phyloP scores from a whole-genome alignment of 1,284 basidiomycete genomes.

The Pseudomicrostroma phylloplanum region DNA sequence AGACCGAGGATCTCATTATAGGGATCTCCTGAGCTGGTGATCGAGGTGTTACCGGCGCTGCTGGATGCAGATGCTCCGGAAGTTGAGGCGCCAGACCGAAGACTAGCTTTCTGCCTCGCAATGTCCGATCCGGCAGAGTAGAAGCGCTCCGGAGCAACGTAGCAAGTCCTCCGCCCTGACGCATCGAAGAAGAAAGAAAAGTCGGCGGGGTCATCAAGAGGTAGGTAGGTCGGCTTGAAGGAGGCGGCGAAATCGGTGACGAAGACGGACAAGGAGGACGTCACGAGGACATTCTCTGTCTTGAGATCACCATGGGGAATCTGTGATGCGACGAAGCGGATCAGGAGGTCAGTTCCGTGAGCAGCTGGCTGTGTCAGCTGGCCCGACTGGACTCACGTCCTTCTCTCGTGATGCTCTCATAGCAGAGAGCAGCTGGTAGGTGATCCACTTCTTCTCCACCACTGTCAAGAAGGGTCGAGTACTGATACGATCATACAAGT shows the following conservation, averaged over 20 bases:
- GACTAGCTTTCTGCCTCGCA: constrained; percentile 18
- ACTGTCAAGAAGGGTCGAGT: constrained; percentile 86
- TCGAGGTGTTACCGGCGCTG: constrained; percentile 11
- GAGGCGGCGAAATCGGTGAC: constrained; percentile 88
- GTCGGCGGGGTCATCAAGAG: constrained; percentile 91
- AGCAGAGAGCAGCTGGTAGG: constrained; percentile 82
- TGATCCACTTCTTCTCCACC: constrained; percentile 97
- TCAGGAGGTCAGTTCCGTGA: neutral
- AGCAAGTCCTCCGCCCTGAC: constrained; percentile 84
- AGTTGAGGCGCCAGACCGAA: constrained; percentile 9
- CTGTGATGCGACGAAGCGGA: constrained; percentile 53
- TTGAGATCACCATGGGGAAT: constrained; percentile 96
- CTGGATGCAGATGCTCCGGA: neutral
- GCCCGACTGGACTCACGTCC: constrained; percentile 50
- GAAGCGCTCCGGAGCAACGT: constrained; percentile 93
- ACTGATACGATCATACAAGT: constrained; percentile 93
- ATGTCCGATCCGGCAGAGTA: constrained; percentile 72
- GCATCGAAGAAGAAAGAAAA: constrained; percentile 99
- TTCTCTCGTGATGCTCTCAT: constrained; percentile 74
- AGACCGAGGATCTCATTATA: constrained; percentile 34
- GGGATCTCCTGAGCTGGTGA: constrained; percentile 16
- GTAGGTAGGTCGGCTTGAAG: constrained; percentile 92
- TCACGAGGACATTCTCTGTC: constrained; percentile 93
- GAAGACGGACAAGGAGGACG: constrained; percentile 90
- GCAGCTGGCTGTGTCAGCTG: neutral